Conservation (phyloP, 2,329 filamentous ascomycete species). For the Exophiala sp. region DNA sequence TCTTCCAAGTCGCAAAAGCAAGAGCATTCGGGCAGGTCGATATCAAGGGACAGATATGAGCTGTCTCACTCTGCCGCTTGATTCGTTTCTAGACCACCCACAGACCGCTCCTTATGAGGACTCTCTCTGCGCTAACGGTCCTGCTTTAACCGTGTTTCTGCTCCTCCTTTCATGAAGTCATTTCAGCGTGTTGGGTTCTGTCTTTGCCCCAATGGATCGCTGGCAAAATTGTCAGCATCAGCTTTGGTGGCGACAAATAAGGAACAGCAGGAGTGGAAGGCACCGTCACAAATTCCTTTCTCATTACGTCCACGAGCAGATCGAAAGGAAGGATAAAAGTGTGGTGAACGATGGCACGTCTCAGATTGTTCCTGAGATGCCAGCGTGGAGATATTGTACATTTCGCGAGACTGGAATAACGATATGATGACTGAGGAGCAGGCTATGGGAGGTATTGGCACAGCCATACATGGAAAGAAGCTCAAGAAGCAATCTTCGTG, state of each 20-base stretch:
- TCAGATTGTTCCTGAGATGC: background rate
- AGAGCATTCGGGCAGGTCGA: constrained; percentile 81
- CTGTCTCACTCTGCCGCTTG: background rate
- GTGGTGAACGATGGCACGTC: background rate
- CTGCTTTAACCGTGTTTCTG: background rate
- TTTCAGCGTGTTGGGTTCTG: constrained; percentile 3
- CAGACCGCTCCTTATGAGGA: background rate
- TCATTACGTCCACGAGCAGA: background rate
- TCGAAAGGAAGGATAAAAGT: background rate
- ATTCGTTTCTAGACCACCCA: background rate
- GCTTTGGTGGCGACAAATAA: background rate
- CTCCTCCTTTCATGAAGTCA: background rate
- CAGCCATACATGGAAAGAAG: too few species aligned
- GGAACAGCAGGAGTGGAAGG: background rate
- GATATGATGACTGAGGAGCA: too few species aligned
- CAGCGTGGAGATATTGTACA: too few species aligned
- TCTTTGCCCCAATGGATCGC: too few species aligned
- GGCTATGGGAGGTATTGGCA: too few species aligned
- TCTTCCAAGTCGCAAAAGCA: constrained; percentile 68
- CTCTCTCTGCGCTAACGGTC: background rate
- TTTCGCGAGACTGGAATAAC: too few species aligned
- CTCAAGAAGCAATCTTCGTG: too few species aligned
- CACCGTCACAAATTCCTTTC: background rate
- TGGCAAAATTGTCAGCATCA: too few species aligned
- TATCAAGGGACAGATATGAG: constrained; percentile 86